Evolutionary conservation across 306 rosid genomes (phyloP), one percentile per base, ranked within the genome.

Genomic region (Acacia melanoxylon): DNA sequence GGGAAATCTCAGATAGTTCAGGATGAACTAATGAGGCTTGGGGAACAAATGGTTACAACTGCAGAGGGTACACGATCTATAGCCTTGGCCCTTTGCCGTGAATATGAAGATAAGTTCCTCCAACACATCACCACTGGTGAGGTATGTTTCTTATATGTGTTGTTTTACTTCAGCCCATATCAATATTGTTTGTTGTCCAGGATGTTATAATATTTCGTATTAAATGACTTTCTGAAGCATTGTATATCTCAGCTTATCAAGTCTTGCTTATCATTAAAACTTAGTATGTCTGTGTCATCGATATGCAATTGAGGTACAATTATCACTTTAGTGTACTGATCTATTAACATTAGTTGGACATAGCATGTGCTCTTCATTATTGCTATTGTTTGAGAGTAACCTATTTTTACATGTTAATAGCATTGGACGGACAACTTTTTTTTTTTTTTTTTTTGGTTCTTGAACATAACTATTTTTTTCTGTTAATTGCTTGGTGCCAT

Each of bases 31-130:
- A 93, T 92, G 8, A 93, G 95, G 87, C 93, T 95, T 84, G 99
- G 99, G 67, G 99, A 91, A 74, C 92, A 91, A 69, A 85, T 95
- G 97, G 97, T 95, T 75, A 89, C 91, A 58, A 92, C 92, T 80
- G 49, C 98, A 20, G 99, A 95, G 90, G 99, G 99, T 29, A 95
- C 97, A 10, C 91, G 99, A 69, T 94, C 99, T 59, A 82, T 95
- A 87, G 99, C 99, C 78, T 85, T 93, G 93, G 96, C 93, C 86
- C 99, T 95, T 86, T 95, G 99, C 83, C 99, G 98, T 71, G 99
- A 95, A 80, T 95, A 92, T 82, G 99, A 95, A 91, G 99, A 95
- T 87, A 95, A 81, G 87, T 95, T 95, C 86, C 98, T 95, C 58
- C 97, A 84, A 78, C 99, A 95, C 82, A 88, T 95, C 78, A 90